A percentile compares a stretch with the other conserved stretches of the same genome.
phyloP scores from a whole-genome alignment of 306 rosid species.

The Begonia masoniana region DNA sequence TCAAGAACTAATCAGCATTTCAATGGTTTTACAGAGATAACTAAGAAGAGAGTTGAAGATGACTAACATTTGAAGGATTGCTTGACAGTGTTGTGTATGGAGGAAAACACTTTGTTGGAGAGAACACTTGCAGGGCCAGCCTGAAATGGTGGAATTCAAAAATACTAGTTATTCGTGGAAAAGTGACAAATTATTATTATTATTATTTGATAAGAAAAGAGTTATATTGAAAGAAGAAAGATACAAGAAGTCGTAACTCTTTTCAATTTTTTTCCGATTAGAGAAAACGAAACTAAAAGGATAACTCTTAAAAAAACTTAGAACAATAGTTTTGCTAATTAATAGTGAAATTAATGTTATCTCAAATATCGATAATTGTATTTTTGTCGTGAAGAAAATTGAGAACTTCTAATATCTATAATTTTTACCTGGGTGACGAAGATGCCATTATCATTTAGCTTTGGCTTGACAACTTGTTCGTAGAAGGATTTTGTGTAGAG shows the following conservation, averaged over 20 bases:
- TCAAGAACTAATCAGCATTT: neutral
- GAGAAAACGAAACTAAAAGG: too few species aligned
- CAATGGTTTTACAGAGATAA: too few species aligned
- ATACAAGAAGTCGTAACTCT: too few species aligned
- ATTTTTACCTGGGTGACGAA: constrained; percentile 21
- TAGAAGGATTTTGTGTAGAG: constrained; percentile 20
- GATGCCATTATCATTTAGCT: constrained; percentile 19
- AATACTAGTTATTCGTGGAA: too few species aligned
- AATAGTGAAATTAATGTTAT: too few species aligned
- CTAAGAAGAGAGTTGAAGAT: neutral
- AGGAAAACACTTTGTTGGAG: constrained; percentile 21
- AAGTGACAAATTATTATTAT: too few species aligned
- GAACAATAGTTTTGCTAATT: too few species aligned
- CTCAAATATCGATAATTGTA: too few species aligned
- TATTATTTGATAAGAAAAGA: too few species aligned
- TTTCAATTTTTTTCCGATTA: too few species aligned
- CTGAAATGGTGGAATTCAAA: neutral
- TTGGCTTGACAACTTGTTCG: constrained; percentile 17
- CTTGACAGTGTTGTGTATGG: constrained; percentile 20
- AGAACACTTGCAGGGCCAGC: constrained; percentile 25
- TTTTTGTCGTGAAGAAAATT: neutral
- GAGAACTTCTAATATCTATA: neutral
- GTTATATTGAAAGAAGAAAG: too few species aligned
- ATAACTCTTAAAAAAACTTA: too few species aligned
- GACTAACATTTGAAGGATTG: constrained; percentile 17